Percentiles rank a stretch among this genome's conserved stretches.
Evolutionary conservation across 2,329 filamentous ascomycete genomes (phyloP).

Genomic region (Rhytidhysteron rufulum): DNA sequence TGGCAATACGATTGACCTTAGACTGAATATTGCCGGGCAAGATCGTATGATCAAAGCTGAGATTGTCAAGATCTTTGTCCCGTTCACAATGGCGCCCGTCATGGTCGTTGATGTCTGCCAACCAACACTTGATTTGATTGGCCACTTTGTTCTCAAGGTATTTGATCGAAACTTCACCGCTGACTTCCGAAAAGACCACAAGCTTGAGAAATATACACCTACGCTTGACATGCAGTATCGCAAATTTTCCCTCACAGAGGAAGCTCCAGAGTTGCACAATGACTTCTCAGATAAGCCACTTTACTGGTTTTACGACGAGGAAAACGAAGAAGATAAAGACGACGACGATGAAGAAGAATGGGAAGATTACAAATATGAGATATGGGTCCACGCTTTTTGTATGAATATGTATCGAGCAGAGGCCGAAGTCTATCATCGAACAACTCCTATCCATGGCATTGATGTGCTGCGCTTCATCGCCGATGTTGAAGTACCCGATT

Average conservation of each 20-base stretch:
- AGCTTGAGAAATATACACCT: not conserved
- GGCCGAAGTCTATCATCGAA: slow-evolving; percentile 4
- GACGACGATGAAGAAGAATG: slow-evolving; percentile 2
- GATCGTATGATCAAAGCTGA: slow-evolving; percentile 1
- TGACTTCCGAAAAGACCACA: slow-evolving; percentile 3
- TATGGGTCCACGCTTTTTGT: slow-evolving; percentile 2
- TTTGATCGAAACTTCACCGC: slow-evolving; percentile 6
- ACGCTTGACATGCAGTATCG: slow-evolving; percentile 3
- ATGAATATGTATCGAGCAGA: slow-evolving; percentile 1
- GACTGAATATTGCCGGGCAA: no score
- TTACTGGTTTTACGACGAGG: no score
- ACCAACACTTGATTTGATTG: not conserved
- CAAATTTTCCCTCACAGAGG: slow-evolving; percentile 1
- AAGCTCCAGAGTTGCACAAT: not conserved
- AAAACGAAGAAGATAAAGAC: slow-evolving; percentile 1
- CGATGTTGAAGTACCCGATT: not conserved
- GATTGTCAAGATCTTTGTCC: slow-evolving; percentile 8
- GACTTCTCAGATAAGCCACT: not conserved
- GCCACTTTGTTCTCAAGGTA: slow-evolving; percentile 6
- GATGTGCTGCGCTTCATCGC: slow-evolving; percentile 4
- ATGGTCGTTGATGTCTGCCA: slow-evolving; percentile 4
- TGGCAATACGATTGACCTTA: no score
- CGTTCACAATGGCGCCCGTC: slow-evolving; percentile 7
- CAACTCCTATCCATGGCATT: slow-evolving; percentile 2
- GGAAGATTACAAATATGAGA: slow-evolving; percentile 2